phyloP scores from a whole-genome alignment of 768 basidiomycete genomes.

The Suillus sp. region DNA sequence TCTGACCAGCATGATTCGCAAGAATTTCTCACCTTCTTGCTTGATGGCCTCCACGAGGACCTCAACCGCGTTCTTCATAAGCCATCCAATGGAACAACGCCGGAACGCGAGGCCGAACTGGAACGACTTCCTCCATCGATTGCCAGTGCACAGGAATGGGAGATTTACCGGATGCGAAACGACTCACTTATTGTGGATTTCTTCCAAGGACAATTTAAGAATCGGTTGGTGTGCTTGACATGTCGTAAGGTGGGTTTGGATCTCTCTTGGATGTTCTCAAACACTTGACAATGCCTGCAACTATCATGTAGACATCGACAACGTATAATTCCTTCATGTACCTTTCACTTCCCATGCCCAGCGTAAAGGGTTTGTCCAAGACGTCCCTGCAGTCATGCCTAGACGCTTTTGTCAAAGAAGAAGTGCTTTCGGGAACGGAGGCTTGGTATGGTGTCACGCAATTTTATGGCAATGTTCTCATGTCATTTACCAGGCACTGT shows the following conservation, averaged over 20 bases:
- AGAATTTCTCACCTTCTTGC: conserved; percentile 91
- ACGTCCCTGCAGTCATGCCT: conserved; percentile 80
- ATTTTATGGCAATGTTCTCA: not conserved
- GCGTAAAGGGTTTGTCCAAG: conserved; percentile 53
- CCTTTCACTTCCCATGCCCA: conserved; percentile 86
- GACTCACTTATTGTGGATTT: conserved; percentile 95
- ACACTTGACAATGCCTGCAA: conserved; percentile 18
- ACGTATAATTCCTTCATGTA: conserved; percentile 98
- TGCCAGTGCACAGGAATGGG: conserved; percentile 93
- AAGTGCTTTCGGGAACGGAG: conserved; percentile 89
- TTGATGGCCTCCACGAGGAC: conserved; percentile 92
- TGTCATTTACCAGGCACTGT: conserved; percentile 71
- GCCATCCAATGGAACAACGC: conserved; percentile 61
- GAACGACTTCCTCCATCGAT: conserved; percentile 85
- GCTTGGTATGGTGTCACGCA: conserved; percentile 67
- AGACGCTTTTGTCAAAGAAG: conserved; percentile 87
- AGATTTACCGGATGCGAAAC: conserved; percentile 83
- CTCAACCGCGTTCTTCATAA: conserved; percentile 81
- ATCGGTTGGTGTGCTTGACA: conserved; percentile 84
- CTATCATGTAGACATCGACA: conserved; percentile 76
- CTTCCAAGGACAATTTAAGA: conserved; percentile 97
- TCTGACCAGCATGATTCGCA: conserved; percentile 96
- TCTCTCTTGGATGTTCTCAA: not conserved
- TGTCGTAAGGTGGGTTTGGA: conserved; percentile 71
- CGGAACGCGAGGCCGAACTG: conserved; percentile 84